Evolutionary conservation across 2,329 filamentous ascomycete species (phyloP).

Genomic region (Capronia epimyces): DNA sequence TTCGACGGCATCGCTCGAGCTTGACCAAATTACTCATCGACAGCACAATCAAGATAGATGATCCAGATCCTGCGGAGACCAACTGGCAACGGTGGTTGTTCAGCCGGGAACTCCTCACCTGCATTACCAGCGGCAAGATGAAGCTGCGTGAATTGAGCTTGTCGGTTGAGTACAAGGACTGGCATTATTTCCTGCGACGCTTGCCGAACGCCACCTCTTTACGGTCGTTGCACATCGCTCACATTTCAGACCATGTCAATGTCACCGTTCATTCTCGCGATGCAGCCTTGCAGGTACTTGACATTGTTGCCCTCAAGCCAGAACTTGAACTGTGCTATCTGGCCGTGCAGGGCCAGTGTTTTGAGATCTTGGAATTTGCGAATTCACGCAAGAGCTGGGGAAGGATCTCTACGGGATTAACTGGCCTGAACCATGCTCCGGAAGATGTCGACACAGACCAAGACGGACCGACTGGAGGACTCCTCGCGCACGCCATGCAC

Average conservation of each 20-base stretch:
- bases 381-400: constrained; percentile 19
- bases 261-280: constrained; percentile 59
- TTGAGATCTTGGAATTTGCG: constrained; percentile 66
- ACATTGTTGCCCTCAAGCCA: constrained; percentile 69
- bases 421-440: no score
- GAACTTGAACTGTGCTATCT: constrained; percentile 74
- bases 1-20: constrained; percentile 66
- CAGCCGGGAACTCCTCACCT: constrained; percentile 62
- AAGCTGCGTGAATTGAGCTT: constrained; percentile 65
- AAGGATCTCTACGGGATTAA: no score
- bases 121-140: constrained; percentile 74
- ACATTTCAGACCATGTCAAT: constrained; percentile 59
- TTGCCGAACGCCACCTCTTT: constrained; percentile 66
- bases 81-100: constrained; percentile 68
- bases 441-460: constrained; percentile 23
- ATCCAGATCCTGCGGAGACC: constrained; percentile 17
- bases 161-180: constrained; percentile 68
- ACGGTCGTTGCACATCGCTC: constrained; percentile 64
- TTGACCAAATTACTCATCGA: constrained; percentile 70
- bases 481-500: constrained; percentile 1
- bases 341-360: constrained; percentile 71
- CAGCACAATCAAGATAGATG: constrained; percentile 50
- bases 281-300: constrained; percentile 68
- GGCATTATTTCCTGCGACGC: constrained; percentile 74
- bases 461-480: constrained; percentile 17